Evolutionary conservation across 1,284 basidiomycete species (phyloP).

Genomic region (Malassezia obtusa): DNA sequence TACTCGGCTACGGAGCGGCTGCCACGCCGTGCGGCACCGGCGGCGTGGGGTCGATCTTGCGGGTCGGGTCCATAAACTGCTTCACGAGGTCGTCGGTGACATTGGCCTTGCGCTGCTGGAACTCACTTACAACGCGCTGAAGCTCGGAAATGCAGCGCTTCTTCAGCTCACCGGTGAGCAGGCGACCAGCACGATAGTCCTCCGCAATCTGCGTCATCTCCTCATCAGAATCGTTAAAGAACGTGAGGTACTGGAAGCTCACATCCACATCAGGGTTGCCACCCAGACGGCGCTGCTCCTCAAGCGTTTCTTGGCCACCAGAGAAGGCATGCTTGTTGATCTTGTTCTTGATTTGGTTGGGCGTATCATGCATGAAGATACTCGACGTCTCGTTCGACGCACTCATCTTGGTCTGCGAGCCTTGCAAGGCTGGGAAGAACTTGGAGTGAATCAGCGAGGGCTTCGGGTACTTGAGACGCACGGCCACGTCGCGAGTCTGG

Average conservation of each 20-base stretch:
- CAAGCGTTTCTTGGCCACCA: slow-evolving; percentile 67
- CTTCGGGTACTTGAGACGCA: slow-evolving; percentile 88
- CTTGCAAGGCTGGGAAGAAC: slow-evolving; percentile 97
- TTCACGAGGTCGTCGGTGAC: slow-evolving; percentile 70
- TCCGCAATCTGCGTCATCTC: slow-evolving; percentile 68
- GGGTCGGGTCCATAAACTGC: slow-evolving; percentile 70
- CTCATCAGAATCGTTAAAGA: slow-evolving; percentile 90
- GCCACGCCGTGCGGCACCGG: slow-evolving; percentile 3
- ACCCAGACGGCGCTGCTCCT: slow-evolving; percentile 78
- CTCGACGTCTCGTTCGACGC: slow-evolving; percentile 80
- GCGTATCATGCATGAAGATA: slow-evolving; percentile 91
- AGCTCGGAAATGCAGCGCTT: slow-evolving; percentile 73
- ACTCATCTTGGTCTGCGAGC: slow-evolving; percentile 97
- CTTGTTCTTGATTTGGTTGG: slow-evolving; percentile 93
- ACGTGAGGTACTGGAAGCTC: slow-evolving; percentile 87
- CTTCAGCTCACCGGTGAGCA: slow-evolving; percentile 89
- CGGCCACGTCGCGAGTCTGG: slow-evolving; percentile 86
- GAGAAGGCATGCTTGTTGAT: slow-evolving; percentile 61
- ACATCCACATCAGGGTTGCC: slow-evolving; percentile 95
- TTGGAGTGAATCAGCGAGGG: slow-evolving; percentile 85
- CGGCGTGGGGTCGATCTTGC: slow-evolving; percentile 57
- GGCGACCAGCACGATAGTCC: slow-evolving; percentile 79
- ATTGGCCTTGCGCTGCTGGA: slow-evolving; percentile 76
- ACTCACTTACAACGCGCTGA: slow-evolving; percentile 72
- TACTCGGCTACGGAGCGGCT: background rate